Evolutionary conservation across 2,329 filamentous ascomycete genomes (phyloP).

Genomic region (Volutella citrinella): DNA sequence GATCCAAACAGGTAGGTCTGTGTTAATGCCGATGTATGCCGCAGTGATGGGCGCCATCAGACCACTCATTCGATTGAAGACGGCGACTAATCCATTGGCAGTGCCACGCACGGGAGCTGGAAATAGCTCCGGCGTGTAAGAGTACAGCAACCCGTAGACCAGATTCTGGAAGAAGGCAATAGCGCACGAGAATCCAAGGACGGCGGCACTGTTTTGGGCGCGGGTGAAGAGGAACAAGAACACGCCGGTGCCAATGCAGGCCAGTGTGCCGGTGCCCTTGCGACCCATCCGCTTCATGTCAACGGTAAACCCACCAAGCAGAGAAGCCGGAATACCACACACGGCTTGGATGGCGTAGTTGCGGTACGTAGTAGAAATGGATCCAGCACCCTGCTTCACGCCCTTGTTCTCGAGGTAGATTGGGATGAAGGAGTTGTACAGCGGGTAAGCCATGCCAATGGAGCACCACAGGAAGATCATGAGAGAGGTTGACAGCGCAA

Average conservation of each 20-base stretch:
- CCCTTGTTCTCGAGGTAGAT: conserved; percentile 27
- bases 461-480: conserved; percentile 56
- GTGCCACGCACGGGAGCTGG: conserved; percentile 52
- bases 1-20: conserved; percentile 40
- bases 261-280: conserved; percentile 16
- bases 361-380: conserved; percentile 8
- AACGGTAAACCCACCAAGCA: conserved; percentile 17
- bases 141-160: conserved; percentile 15
- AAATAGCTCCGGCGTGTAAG: conserved; percentile 50
- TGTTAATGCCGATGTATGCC: conserved; percentile 37
- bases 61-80: conserved; percentile 34
- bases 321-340: conserved; percentile 17
- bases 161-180: conserved; percentile 23
- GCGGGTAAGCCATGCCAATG: conserved; percentile 54
- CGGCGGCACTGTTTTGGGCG: too few species aligned
- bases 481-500: conserved; percentile 51
- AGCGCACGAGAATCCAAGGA: conserved; percentile 18
- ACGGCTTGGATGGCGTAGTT: conserved; percentile 22
- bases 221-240: conserved; percentile 21
- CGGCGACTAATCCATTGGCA: conserved; percentile 44
- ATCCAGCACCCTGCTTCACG: conserved; percentile 5
- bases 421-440: conserved; percentile 50
- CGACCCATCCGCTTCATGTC: conserved; percentile 18
- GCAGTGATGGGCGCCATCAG: conserved; percentile 42
- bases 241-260: conserved; percentile 16